Evolutionary conservation across 2,329 filamentous ascomycete species (phyloP), one percentile per base, ranked within the genome.

Genomic region (Aspergillus hiratsukae): DNA sequence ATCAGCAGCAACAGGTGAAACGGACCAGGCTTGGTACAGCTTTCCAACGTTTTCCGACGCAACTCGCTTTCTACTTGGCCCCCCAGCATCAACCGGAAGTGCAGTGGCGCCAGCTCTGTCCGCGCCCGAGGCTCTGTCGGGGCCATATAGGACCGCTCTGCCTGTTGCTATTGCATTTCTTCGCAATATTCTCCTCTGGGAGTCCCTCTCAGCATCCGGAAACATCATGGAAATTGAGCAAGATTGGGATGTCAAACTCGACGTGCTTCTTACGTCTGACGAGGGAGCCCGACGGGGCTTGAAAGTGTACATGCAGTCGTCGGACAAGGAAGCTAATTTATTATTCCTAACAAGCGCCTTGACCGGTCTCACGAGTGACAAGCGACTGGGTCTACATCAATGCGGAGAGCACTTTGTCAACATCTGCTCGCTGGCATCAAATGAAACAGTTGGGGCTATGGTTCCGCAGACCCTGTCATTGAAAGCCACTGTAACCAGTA

Each of bases 211-310:
- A 17, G 69, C 74, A 11, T 76, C 76, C 11, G 67, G 71, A 0
- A 73, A 80, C 14, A 68, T 71, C 3, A 70, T 81, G 25, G 80
- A 82, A 9, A 71, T 91, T 25, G 88, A 93, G 63, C 85, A 88
- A 48, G 89, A 93, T 60, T 97, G 94, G 94, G 88, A 91, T 69
- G 81, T 87, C 48, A 87, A 88, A 62, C 78, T 97, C 2, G 88
- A 92, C 62, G 83, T 86, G 1, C 80, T 88, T 6, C 79, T 94
- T 29, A 82, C 85, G 43, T 89, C 87, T 4, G 88, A 93, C 66
- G 80, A 87, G 56, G 76, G 80, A 48, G 84, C 85, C 10, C 82
- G 90, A 43, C 72, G 80, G 27, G 80, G 80, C 66, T 88, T 56
- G 65, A 74, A 54, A 70, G 65, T 45, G 27, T 70, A 72, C 56